These are phyloP conservation scores for Melaleuca alternifolia DNA, from an alignment of 345 rosid species.

Conservation along the genomic window DNA sequence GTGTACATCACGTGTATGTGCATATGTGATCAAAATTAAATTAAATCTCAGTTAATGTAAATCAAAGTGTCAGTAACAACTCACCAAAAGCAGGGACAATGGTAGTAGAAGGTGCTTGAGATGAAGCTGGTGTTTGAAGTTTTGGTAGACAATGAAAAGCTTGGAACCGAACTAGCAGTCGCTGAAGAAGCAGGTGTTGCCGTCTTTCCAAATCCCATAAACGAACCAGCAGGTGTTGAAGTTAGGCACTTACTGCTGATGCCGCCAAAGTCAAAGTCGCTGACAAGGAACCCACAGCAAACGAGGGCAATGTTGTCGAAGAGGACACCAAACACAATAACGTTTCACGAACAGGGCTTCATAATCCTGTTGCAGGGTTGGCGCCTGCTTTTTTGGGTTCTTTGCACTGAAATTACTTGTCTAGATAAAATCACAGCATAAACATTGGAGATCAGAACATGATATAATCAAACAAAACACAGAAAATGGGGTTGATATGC, in stretches of 20 bases:
- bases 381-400: background rate
- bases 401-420: background rate
- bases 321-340: slow-evolving; percentile 1
- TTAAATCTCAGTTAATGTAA: too few relatives aligned
- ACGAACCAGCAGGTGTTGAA: slow-evolving; percentile 30
- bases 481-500: background rate
- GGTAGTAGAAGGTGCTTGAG: slow-evolving; percentile 33
- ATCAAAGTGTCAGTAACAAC: background rate
- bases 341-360: background rate
- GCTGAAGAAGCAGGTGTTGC: slow-evolving; percentile 35
- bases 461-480: background rate
- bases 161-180: slow-evolving; percentile 42
- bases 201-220: slow-evolving; percentile 34
- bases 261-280: slow-evolving; percentile 12
- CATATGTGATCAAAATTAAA: too few relatives aligned
- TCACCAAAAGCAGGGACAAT: too few relatives aligned
- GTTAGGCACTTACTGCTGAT: slow-evolving; percentile 11
- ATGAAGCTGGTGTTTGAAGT: slow-evolving; percentile 31
- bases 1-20: too few relatives aligned
- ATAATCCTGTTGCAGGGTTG: background rate
- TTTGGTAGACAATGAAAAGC: slow-evolving; percentile 41
- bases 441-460: background rate
- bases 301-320: slow-evolving; percentile 23
- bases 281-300: slow-evolving; percentile 18
- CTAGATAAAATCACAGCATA: background rate